Evolutionary conservation across 2,329 filamentous ascomycete genomes (phyloP).

Genomic region (Keithomyces neogunnii): DNA sequence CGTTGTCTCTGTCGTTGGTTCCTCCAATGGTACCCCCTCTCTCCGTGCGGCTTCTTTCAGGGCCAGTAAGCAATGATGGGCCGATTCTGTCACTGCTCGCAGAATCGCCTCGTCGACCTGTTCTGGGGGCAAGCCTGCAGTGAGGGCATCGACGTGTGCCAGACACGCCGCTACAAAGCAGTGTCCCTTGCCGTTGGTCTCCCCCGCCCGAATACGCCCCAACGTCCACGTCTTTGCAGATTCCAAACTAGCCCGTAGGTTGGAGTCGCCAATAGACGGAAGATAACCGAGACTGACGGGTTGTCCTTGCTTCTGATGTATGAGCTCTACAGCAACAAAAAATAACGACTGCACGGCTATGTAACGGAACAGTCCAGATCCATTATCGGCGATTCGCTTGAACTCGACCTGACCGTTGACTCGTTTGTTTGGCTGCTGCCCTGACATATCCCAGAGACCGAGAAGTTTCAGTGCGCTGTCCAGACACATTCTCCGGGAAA

Average conservation of each 20-base stretch:
- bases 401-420: slow-evolving; percentile 14
- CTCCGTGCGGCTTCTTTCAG: slow-evolving; percentile 24
- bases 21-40: slow-evolving; percentile 12
- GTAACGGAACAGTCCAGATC: slow-evolving; percentile 33
- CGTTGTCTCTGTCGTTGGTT: slow-evolving; percentile 7
- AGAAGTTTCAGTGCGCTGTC: slow-evolving; percentile 31
- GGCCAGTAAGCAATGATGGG: slow-evolving; percentile 20
- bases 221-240: slow-evolving; percentile 22
- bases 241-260: slow-evolving; percentile 22
- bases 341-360: slow-evolving; percentile 30
- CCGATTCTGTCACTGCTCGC: slow-evolving; percentile 15
- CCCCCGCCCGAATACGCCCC: slow-evolving; percentile 28
- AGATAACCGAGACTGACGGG: slow-evolving; percentile 19
- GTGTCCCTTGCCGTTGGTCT: slow-evolving; percentile 35
- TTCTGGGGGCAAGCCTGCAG: slow-evolving; percentile 16
- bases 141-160: slow-evolving; percentile 26
- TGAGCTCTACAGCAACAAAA: slow-evolving; percentile 36
- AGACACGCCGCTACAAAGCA: slow-evolving; percentile 24
- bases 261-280: slow-evolving; percentile 20
- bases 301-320: slow-evolving; percentile 35
- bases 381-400: slow-evolving; percentile 29
- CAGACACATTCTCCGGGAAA: slow-evolving; percentile 41
- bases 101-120: slow-evolving; percentile 24
- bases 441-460: slow-evolving; percentile 22
- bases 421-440: slow-evolving; percentile 7